Percentiles rank a stretch among this genome's conserved stretches.
Conservation (phyloP, 1,284 basidiomycete genomes). For the Microbotryum silenes-acaulis region DNA sequence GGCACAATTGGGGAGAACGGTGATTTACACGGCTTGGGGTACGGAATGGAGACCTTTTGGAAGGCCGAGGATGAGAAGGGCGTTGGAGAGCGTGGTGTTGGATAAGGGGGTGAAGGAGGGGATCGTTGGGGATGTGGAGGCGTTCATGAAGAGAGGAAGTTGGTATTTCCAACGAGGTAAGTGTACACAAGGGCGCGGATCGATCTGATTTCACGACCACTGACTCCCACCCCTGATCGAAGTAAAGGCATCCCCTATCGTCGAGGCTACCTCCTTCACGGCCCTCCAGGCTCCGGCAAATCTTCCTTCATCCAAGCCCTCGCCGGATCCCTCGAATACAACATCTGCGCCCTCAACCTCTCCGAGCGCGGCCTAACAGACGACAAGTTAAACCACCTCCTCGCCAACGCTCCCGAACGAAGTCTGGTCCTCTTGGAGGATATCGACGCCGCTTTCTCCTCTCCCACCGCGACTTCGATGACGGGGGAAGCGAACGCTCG, state of each 20-base stretch:
- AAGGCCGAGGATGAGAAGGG: conserved; percentile 76
- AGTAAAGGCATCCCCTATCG: conserved; percentile 88
- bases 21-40: conserved; percentile 94
- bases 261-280: conserved; percentile 87
- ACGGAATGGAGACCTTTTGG: conserved; percentile 96
- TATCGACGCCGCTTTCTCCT: conserved; percentile 95
- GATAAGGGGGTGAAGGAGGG: conserved; percentile 68
- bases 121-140: conserved; percentile 68
- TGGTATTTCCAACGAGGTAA: conserved; percentile 96
- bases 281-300: conserved; percentile 96
- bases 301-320: conserved; percentile 97
- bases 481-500: not conserved
- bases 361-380: conserved; percentile 94
- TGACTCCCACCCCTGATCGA: not conserved
- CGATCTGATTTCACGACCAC: not conserved
- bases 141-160: conserved; percentile 72
- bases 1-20: conserved; percentile 85
- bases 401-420: conserved; percentile 87
- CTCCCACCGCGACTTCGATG: conserved; percentile 33
- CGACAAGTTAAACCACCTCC: conserved; percentile 88
- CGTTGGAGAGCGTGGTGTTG: conserved; percentile 85
- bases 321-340: conserved; percentile 83
- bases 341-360: conserved; percentile 92
- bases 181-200: conserved; percentile 30
- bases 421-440: conserved; percentile 93